These are phyloP conservation scores for Pseudopediastrum boryanum DNA, from an alignment of 139 green algal species.

Conservation along the genomic window DNA sequence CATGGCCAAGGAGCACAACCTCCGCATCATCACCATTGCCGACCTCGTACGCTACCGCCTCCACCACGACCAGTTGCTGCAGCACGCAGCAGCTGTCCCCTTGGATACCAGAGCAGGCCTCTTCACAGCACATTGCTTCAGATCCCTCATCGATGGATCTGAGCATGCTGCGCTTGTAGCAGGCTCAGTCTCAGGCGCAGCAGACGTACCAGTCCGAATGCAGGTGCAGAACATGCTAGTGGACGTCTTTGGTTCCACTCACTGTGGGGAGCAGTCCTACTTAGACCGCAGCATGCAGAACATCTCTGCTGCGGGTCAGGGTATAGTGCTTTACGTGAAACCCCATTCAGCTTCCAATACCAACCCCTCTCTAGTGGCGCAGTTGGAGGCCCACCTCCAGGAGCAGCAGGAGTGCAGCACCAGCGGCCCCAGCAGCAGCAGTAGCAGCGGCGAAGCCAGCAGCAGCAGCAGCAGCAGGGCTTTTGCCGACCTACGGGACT, in stretches of 20 bases:
- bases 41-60: constrained; percentile 83
- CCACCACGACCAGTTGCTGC: constrained; percentile 35
- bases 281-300: constrained; percentile 54
- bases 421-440: constrained; percentile 21
- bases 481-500: constrained; percentile 38
- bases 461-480: constrained; percentile 7
- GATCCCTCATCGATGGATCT: constrained; percentile 52
- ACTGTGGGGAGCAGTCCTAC: constrained; percentile 34
- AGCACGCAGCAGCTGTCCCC: not conserved
- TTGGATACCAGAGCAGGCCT: constrained; percentile 44
- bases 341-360: constrained; percentile 2
- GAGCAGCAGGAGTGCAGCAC: constrained; percentile 24
- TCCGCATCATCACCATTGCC: constrained; percentile 93
- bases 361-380: constrained; percentile 39
- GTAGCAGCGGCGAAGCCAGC: not conserved
- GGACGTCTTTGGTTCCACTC: constrained; percentile 52
- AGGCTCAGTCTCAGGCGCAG: constrained; percentile 28
- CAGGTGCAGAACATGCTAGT: constrained; percentile 52
- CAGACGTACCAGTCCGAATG: constrained; percentile 20
- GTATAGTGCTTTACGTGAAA: constrained; percentile 71
- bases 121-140: constrained; percentile 58
- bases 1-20: constrained; percentile 81
- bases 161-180: constrained; percentile 75
- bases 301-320: constrained; percentile 45
- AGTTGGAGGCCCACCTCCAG: constrained; percentile 38